Conservation (phyloP, 345 rosid genomes). For the Litchi chinensis region DNA sequence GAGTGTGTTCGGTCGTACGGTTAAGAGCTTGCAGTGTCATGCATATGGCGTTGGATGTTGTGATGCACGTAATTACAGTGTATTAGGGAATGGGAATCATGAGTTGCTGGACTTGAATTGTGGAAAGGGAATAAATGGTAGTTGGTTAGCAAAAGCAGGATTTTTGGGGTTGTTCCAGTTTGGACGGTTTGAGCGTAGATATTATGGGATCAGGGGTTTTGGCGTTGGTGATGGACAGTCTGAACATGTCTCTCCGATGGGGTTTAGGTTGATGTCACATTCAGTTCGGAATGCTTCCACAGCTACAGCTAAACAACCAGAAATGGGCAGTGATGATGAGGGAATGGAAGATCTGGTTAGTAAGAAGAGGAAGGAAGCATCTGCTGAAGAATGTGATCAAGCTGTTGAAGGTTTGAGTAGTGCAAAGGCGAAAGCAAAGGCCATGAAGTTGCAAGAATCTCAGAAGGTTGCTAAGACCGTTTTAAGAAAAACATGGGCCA, state of each 20-base stretch:
- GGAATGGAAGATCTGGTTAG: conserved; percentile 41
- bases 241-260: conserved; percentile 30
- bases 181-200: conserved; percentile 25
- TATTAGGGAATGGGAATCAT: conserved; percentile 16
- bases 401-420: conserved; percentile 72
- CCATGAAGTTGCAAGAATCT: conserved; percentile 58
- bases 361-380: conserved; percentile 61
- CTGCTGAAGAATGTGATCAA: conserved; percentile 79
- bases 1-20: conserved; percentile 36
- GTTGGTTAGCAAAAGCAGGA: conserved; percentile 28
- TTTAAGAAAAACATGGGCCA: conserved; percentile 46
- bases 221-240: conserved; percentile 31
- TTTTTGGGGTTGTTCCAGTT: conserved; percentile 26
- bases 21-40: conserved; percentile 44
- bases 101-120: conserved; percentile 19
- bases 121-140: conserved; percentile 19
- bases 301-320: conserved; percentile 59
- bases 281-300: conserved; percentile 58
- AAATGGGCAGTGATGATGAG: conserved; percentile 57
- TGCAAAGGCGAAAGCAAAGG: conserved; percentile 67
- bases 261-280: conserved; percentile 37
- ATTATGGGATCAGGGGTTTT: conserved; percentile 31
- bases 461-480: conserved; percentile 46
- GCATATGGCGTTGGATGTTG: conserved; percentile 28
- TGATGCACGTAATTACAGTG: conserved; percentile 36